Evolutionary conservation across 768 basidiomycete species (phyloP), one percentile per base, ranked within the genome.

Genomic region (Imleria badia): DNA sequence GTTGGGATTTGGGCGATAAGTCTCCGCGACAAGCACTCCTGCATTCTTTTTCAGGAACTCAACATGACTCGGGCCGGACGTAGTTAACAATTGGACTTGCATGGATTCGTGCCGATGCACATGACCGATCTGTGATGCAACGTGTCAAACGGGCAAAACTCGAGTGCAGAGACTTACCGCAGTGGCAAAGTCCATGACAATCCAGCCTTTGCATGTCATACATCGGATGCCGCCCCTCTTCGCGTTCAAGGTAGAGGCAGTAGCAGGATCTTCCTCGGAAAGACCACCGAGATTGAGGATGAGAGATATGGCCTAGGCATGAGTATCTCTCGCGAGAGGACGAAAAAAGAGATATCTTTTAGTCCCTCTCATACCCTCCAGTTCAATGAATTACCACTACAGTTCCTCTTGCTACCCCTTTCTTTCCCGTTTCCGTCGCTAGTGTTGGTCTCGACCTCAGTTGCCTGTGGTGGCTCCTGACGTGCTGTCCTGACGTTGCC

Each of bases 101-200:
- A 81, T 82, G 9, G 69, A 61, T 0, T 81, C 76, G 58, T 89
- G 87, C n/a, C 87, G 78, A 56, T 84, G 82, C 39, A 77, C 78
- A 64, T 89, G 87, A 0, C 81, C 81, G 33, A 79, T 69, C 86
- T 88, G 62, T n/a, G n/a, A 42, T 26, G 6, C 8, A 15, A 43
- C 13, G 3, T 4, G 33, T 63, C 48, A 52, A 11, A 19, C 23
- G 2, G 13, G 15, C 1, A 14, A 34, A 6, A 33, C 20, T 5
- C 11, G n/a, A 19, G 17, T 12, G 23, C 20, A 19, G 22, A 3
- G 22, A 59, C 80, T 49, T 60, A 84, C 86, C 31, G 86, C 69
- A 46, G 64, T 75, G 6, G 68, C 60, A 35, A 77, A 73, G 49
- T 74, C 73, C 74, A 89, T 76, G 22, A 80, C 56, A 38, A 86